phyloP scores from a whole-genome alignment of 1,284 basidiomycete genomes.

The Cryptococcus sp. region DNA sequence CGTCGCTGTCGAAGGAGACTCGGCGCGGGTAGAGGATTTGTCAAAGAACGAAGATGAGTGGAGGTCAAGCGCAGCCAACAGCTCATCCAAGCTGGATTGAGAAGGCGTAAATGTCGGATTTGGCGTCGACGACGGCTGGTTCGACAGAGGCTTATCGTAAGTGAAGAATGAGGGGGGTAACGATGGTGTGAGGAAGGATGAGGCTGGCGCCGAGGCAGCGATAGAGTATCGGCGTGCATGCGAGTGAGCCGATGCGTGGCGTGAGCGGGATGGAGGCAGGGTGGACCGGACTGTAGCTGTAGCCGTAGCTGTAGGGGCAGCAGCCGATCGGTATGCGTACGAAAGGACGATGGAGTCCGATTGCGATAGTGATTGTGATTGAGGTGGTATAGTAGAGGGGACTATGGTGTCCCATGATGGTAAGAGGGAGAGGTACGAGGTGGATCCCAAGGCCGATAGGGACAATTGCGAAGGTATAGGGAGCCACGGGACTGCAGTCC shows the following conservation, averaged over 20 bases:
- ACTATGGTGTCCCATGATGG: slow-evolving; percentile 19
- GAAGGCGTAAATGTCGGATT: slow-evolving; percentile 3
- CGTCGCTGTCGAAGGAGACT: neutral
- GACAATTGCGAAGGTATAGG: neutral
- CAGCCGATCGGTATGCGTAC: slow-evolving; percentile 1
- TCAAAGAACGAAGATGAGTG: neutral
- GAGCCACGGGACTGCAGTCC: slow-evolving; percentile 1
- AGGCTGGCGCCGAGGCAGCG: slow-evolving; percentile 10
- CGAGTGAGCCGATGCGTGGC: neutral
- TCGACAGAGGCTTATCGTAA: slow-evolving; percentile 6
- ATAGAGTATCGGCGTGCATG: slow-evolving; percentile 13
- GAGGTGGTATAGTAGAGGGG: too few relatives aligned
- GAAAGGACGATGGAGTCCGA: slow-evolving; percentile 16
- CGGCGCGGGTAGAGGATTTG: neutral
- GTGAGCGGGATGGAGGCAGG: neutral
- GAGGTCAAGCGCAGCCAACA: slow-evolving; percentile 13
- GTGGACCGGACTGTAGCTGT: neutral
- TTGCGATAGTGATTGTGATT: neutral
- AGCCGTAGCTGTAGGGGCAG: neutral
- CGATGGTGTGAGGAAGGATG: slow-evolving; percentile 15
- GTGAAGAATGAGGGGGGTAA: slow-evolving; percentile 16
- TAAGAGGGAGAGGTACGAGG: slow-evolving; percentile 13
- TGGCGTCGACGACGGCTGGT: neutral
- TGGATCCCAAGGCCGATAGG: slow-evolving; percentile 5
- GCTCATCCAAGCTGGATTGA: slow-evolving; percentile 16